Evolutionary conservation across 108 stramenopile species (phyloP), one percentile per base, ranked within the genome.

Genomic region (Stephanodiscus triporus): DNA sequence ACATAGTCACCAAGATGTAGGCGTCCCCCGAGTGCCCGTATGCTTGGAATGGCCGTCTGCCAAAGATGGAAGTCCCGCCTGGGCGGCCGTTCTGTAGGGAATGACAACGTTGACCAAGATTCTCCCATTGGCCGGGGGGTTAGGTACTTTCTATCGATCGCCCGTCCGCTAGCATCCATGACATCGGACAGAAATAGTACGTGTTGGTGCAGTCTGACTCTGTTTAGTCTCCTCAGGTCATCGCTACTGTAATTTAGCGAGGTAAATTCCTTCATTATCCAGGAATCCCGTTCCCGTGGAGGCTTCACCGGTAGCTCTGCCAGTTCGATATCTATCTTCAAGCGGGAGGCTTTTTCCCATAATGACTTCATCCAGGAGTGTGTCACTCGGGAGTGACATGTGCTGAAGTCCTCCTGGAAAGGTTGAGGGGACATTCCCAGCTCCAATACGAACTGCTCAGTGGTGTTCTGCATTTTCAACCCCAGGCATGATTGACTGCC

Each of bases 361-460:
- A 63, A 5, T 1, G 61, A 22, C 20, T 37, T 37, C 30, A 72
- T 27, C 53, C 56, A 70, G 9, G 19, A 17, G 27, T 14, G 32
- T 14, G 48, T 29, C 14, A 59, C 26, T 23, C 53, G 26, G 9
- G 3, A 5, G 23, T 54, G 3, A 61, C 48, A 71, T 1, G 11
- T 34, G 6, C 13, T 6, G 24, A 20, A 71, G 4, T 40, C 45
- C 45, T 60, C 45, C 34, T 49, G 47, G 5, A 71, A 29, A 9
- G 70, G 70, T 34, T 59, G 57, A 16, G 17, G 1, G 3, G 70
- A 71, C 13, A 71, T 20, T 1, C 71, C 71, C 50, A 72, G 6
- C 32, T 72, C 71, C 11, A 72, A 17, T 3, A 63, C 19, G 5
- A 70, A 6, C 6, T 11, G 14, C 4, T 47, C 38, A 5, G 32